Percentiles rank a stretch among this genome's conserved stretches.
phyloP scores from a whole-genome alignment of 2,329 filamentous ascomycete genomes.

The Tolypocladium sp. region DNA sequence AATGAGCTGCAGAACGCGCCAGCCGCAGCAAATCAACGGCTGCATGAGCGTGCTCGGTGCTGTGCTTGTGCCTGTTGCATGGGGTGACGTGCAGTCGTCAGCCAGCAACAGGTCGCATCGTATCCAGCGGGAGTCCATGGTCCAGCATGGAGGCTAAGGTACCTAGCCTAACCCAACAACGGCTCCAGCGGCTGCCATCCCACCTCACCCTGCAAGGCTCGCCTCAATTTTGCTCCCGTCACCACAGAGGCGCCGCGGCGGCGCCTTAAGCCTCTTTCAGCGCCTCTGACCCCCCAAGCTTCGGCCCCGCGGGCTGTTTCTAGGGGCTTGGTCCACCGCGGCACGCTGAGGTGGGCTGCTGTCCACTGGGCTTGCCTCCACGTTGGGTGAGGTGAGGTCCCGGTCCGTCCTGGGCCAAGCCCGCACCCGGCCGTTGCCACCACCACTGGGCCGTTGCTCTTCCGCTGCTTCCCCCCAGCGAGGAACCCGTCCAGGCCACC shows the following conservation, averaged over 20 bases:
- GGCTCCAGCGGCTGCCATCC: not conserved
- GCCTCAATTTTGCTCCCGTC: not conserved
- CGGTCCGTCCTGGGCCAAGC: not conserved
- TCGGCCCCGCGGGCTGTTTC: not conserved
- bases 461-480: not conserved
- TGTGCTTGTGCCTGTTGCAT: not conserved
- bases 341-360: not conserved
- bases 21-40: not conserved
- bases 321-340: not conserved
- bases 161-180: not conserved
- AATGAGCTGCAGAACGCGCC: not conserved
- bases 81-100: not conserved
- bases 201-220: no score
- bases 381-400: not conserved
- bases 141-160: not conserved
- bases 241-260: not conserved
- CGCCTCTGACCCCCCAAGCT: not conserved
- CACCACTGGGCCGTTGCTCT: not conserved
- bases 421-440: constrained; percentile 1
- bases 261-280: not conserved
- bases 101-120: not conserved
- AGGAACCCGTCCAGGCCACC: not conserved
- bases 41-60: not conserved
- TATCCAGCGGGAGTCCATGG: not conserved
- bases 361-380: no score